These are phyloP conservation scores for Alternaria triticimaculans DNA, from an alignment of 2,329 filamentous ascomycete species.

Conservation along the genomic window DNA sequence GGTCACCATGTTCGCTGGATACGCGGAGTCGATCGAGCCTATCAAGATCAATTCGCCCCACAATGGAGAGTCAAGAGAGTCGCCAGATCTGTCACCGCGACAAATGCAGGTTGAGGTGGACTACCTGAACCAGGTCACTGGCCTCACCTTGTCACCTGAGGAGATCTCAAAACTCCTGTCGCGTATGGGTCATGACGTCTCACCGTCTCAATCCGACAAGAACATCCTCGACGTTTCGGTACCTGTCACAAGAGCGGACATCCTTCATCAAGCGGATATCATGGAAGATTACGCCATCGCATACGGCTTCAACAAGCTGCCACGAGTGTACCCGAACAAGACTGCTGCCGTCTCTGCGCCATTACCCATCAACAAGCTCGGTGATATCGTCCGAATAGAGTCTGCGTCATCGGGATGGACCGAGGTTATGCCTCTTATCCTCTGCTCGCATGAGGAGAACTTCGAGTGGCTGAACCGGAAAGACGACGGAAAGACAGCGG, in stretches of 20 bases:
- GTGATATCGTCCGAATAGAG: conserved; percentile 87
- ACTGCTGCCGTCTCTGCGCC: conserved; percentile 86
- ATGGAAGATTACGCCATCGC: conserved; percentile 98
- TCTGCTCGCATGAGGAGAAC: conserved; percentile 98
- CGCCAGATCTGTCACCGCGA: conserved; percentile 80
- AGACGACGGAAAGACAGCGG: conserved; percentile 82
- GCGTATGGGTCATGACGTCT: conserved; percentile 88
- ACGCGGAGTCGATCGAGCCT: conserved; percentile 93
- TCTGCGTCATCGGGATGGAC: conserved; percentile 94
- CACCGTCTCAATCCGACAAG: conserved; percentile 73
- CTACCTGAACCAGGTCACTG: conserved; percentile 93
- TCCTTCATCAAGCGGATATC: conserved; percentile 95
- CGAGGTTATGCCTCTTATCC: conserved; percentile 93
- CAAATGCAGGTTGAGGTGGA: conserved; percentile 82
- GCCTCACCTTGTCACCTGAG: conserved; percentile 75
- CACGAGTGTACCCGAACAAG: conserved; percentile 83
- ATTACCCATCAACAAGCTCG: conserved; percentile 90
- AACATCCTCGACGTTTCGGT: conserved; percentile 78
- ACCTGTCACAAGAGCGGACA: conserved; percentile 88
- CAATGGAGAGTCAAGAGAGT: conserved; percentile 81
- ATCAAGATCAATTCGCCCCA: conserved; percentile 91
- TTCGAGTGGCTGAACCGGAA: conserved; percentile 92
- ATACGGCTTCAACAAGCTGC: conserved; percentile 96
- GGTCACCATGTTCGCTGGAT: conserved; percentile 95
- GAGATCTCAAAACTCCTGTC: conserved; percentile 79